Conservation (phyloP, 2,329 filamentous ascomycete species). For the Aspergillus sp. region DNA sequence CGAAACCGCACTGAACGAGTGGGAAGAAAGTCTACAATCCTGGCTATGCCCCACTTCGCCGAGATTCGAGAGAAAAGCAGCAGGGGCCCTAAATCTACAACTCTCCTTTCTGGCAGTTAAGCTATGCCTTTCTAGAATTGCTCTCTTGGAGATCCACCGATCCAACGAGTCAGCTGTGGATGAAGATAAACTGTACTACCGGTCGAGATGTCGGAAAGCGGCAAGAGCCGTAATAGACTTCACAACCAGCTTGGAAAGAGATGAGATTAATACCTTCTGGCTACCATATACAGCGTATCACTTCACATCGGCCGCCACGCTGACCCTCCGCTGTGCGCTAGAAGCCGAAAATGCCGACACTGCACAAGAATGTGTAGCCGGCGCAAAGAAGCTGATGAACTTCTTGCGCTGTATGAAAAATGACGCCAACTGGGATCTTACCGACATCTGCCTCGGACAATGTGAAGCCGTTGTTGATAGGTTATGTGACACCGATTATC, state of each 20-base stretch:
- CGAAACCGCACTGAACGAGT: slow-evolving; percentile 7
- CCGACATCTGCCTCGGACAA: slow-evolving; percentile 5
- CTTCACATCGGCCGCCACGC: slow-evolving; percentile 6
- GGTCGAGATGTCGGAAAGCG: slow-evolving; percentile 2
- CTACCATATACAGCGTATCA: slow-evolving; percentile 7
- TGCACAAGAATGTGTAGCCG: slow-evolving; percentile 1
- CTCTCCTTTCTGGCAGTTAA: slow-evolving; percentile 7
- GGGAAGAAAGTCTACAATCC: slow-evolving; percentile 2
- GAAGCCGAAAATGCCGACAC: slow-evolving; percentile 4
- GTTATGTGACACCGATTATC: slow-evolving; percentile 1
- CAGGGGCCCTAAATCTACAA: slow-evolving; percentile 4
- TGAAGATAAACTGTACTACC: slow-evolving; percentile 6
- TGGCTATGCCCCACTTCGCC: slow-evolving; percentile 5
- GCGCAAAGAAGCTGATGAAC: slow-evolving; percentile 1
- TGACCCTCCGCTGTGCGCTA: slow-evolving; percentile 4
- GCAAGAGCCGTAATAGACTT: slow-evolving; percentile 6
- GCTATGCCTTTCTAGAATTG: slow-evolving; percentile 8
- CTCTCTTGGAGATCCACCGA: slow-evolving; percentile 4
- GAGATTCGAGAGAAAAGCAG: neutral
- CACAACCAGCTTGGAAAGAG: neutral
- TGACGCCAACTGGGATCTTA: slow-evolving; percentile 2
- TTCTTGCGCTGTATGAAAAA: slow-evolving; percentile 4
- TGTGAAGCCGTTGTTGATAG: slow-evolving; percentile 7
- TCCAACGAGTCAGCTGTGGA: neutral
- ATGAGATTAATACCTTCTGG: slow-evolving; percentile 4